Conservation (phyloP, 768 basidiomycete genomes). For the Tulasnella sp. region DNA sequence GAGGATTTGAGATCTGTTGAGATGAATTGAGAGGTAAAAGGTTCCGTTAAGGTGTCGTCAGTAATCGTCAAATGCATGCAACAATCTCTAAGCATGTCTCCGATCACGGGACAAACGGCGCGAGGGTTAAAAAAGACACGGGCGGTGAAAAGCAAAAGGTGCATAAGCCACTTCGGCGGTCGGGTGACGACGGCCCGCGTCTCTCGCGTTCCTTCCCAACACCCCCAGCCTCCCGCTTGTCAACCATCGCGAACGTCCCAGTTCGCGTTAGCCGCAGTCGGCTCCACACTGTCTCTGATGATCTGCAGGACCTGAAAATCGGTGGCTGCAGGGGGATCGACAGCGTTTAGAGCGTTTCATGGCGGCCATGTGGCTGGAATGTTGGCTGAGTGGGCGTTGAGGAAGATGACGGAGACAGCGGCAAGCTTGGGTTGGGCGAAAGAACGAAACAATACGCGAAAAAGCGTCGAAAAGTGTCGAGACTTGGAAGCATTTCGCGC, state of each 20-base stretch:
- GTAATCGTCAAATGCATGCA: not conserved
- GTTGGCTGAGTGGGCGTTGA: slow-evolving; percentile 15
- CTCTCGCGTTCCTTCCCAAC: not conserved
- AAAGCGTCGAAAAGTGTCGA: not conserved
- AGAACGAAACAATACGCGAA: not conserved
- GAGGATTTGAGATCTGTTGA: slow-evolving; percentile 12
- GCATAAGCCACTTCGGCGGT: slow-evolving; percentile 9
- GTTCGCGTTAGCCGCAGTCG: not conserved
- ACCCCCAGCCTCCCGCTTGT: slow-evolving; percentile 2
- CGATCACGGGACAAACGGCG: not conserved
- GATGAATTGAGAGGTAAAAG: not conserved
- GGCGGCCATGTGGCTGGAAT: not conserved
- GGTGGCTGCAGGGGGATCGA: slow-evolving; percentile 19
- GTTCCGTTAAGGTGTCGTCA: not conserved
- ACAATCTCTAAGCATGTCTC: not conserved
- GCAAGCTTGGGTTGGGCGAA: not conserved
- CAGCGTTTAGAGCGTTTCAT: not conserved
- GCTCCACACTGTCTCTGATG: slow-evolving; percentile 1
- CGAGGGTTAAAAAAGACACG: not conserved
- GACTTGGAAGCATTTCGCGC: not conserved
- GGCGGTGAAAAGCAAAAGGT: not conserved
- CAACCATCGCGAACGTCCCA: slow-evolving; percentile 14
- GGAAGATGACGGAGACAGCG: slow-evolving; percentile 12
- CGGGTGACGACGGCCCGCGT: slow-evolving; percentile 1
- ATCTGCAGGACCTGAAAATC: slow-evolving; percentile 15